phyloP scores from a whole-genome alignment of 1,139 yeast genomes.

The Geotrichum armillariae region DNA sequence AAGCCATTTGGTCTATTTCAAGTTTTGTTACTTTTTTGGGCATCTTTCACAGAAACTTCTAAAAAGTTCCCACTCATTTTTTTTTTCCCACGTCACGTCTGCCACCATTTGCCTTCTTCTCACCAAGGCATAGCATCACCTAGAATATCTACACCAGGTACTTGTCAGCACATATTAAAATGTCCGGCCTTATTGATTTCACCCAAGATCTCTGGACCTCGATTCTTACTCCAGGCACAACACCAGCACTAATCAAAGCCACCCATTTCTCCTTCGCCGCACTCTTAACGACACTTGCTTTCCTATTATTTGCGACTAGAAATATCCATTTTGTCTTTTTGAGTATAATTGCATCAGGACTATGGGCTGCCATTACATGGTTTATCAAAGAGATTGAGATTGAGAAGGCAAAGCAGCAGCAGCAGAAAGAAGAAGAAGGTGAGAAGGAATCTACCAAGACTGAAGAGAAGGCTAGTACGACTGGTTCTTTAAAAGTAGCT shows the following conservation, averaged over 20 bases:
- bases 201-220: constrained; percentile 82
- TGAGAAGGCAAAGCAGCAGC: constrained; percentile 42
- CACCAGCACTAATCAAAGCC: constrained; percentile 82
- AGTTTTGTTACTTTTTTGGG: too few species aligned
- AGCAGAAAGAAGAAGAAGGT: constrained; percentile 15
- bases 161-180: too few species aligned
- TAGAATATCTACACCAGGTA: too few species aligned
- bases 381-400: constrained; percentile 69
- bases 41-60: too few species aligned
- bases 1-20: too few species aligned
- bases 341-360: constrained; percentile 61
- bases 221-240: constrained; percentile 90
- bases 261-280: constrained; percentile 69
- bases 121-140: too few species aligned
- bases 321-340: constrained; percentile 79
- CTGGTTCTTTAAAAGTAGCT: too few species aligned
- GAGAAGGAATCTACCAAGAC: background rate
- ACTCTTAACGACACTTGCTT: constrained; percentile 52
- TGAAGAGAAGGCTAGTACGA: background rate
- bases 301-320: constrained; percentile 60
- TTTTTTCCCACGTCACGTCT: too few species aligned
- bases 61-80: too few species aligned
- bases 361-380: constrained; percentile 88
- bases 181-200: constrained; percentile 26
- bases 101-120: too few species aligned